Evolutionary conservation across 1,284 basidiomycete species (phyloP).

Genomic region (Gomphus bonarii): DNA sequence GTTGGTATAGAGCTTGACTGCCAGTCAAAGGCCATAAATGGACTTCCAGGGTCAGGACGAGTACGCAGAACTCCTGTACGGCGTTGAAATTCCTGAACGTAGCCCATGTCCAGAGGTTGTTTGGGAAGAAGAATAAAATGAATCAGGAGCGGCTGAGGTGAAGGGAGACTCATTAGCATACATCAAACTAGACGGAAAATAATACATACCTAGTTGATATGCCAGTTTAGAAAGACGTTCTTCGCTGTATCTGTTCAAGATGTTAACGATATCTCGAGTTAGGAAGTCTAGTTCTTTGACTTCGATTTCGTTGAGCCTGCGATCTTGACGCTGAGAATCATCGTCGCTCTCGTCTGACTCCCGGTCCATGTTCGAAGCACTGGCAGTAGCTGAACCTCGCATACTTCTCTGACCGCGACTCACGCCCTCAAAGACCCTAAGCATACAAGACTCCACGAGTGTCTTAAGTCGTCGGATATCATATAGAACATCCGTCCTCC

Average conservation of each 20-base stretch:
- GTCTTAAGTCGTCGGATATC: slow-evolving; percentile 78
- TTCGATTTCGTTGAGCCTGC: slow-evolving; percentile 53
- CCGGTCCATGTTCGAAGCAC: slow-evolving; percentile 32
- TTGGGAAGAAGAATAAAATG: neutral
- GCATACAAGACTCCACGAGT: slow-evolving; percentile 77
- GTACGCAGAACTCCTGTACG: neutral
- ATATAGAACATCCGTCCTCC: slow-evolving; percentile 70
- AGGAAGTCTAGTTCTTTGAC: slow-evolving; percentile 65
- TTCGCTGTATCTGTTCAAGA: slow-evolving; percentile 43
- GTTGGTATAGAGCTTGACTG: neutral
- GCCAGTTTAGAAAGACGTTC: neutral
- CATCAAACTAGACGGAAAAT: neutral
- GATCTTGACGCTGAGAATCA: slow-evolving; percentile 25
- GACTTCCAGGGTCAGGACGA: neutral
- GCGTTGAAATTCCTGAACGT: neutral
- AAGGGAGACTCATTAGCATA: neutral
- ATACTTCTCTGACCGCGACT: slow-evolving; percentile 19
- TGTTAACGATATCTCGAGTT: slow-evolving; percentile 62
- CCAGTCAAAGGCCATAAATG: neutral
- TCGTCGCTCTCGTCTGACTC: slow-evolving; percentile 51
- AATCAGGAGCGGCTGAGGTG: neutral
- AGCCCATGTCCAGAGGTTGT: neutral
- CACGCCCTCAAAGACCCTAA: slow-evolving; percentile 89
- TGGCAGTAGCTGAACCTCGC: slow-evolving; percentile 25
- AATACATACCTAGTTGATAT: neutral